Base-by-base conservation (phyloP, 2,329 filamentous ascomycete genomes). In the Teratosphaeria epicoccoides region DNA sequence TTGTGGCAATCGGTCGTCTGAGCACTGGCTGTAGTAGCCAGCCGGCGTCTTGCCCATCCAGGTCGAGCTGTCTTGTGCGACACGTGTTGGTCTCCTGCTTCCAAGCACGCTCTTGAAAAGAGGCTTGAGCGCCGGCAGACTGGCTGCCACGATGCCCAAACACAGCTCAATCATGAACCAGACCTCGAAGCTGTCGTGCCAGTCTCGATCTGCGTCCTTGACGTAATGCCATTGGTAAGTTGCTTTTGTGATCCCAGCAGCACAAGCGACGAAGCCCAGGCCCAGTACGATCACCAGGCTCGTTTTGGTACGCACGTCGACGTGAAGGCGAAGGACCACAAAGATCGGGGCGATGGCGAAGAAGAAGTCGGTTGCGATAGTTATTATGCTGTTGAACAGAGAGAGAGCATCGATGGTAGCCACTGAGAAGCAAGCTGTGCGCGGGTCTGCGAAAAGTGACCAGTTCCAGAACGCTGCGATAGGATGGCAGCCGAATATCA, bases 401-500 rank as follows among this genome's bases (percentile, higher is more conserved):
- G 71, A 73, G 23, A 77, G 66, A 24, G 66, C 64, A n/a, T 64
- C 67, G 56, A 73, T 76, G 0, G 68, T 70, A 2, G 50, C 53
- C 26, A 62, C 60, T 10, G 65, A 68, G 56, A 71, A 75, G 58
- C 75, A 78, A n/a, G 66, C 68, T 0, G 72, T 71, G 4, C 61
- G 57, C 10, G 64, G 63, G 17, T 65, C 57, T 1, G 66, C 62
- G n/a, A 63, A 63, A 1, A 71, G 51, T 1, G 55, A 53, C 7
- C 61, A 56, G 52, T 75, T 65, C 76, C 76, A 78, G 0, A 66
- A 65, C 7, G 74, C 73, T 11, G 59, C 48, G 5, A 77, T 64
- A 0, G 75, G 74, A 20, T 68, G 50, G 53, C 76, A 78, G 49
- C 73, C 68, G 57, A 76, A 75, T 14, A 76, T 68, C 43, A 77